A percentile compares a stretch with the other conserved stretches of the same genome.
Conservation (phyloP, 306 rosid genomes). For the Castanea mollissima region DNA sequence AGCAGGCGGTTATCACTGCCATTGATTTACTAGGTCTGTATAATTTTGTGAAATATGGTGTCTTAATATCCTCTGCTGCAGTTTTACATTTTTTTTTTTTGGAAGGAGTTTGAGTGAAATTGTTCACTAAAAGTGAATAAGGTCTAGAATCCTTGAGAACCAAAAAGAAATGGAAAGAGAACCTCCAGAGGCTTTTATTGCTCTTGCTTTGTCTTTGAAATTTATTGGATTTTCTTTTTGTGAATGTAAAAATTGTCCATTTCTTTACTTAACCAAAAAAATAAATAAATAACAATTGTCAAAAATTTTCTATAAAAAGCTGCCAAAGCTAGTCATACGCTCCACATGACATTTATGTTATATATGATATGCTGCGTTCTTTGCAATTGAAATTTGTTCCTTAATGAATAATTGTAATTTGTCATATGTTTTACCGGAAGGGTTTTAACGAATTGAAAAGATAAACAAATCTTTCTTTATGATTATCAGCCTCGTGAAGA, state of each 20-base stretch:
- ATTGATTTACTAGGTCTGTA: constrained; percentile 84
- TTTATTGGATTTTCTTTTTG: neutral
- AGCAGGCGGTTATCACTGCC: constrained; percentile 97
- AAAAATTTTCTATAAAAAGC: neutral
- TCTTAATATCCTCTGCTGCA: neutral
- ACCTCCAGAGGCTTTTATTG: neutral
- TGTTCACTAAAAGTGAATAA: neutral
- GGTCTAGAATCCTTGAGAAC: neutral
- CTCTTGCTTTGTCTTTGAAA: neutral
- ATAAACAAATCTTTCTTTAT: neutral
- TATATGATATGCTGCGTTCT: neutral
- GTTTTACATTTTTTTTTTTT: neutral
- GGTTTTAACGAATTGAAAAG: neutral
- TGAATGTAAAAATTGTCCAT: neutral
- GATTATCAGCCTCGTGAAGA: constrained; percentile 18
- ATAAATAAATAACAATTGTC: no score
- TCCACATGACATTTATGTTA: neutral
- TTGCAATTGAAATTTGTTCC: neutral
- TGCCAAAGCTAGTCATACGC: neutral
- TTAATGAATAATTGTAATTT: neutral
- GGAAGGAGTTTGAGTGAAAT: neutral
- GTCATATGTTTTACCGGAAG: neutral
- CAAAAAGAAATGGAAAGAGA: neutral
- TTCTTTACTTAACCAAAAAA: no score
- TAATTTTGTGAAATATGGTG: neutral